Percentiles rank a stretch among this genome's conserved stretches.
Evolutionary conservation across 83 land plant species (phyloP).

Genomic region (Picea mariana): DNA sequence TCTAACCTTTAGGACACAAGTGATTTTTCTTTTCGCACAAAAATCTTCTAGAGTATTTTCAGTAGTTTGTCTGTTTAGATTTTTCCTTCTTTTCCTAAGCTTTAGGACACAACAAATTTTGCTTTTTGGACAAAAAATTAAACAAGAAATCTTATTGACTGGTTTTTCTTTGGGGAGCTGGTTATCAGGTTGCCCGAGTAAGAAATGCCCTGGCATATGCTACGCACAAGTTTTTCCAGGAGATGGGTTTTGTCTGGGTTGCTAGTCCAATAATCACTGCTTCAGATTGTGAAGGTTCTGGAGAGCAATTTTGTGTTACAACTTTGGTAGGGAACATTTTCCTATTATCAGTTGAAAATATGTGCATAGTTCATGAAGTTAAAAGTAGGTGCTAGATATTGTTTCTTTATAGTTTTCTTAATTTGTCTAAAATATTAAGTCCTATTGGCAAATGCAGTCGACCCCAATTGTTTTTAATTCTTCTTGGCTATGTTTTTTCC

Average conservation of each 20-base stretch:
- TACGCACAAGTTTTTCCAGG: conserved; percentile 95
- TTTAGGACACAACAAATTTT: background rate
- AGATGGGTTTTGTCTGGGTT: conserved; percentile 95
- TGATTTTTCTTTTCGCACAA: no score
- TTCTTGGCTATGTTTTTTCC: background rate
- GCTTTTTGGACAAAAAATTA: background rate
- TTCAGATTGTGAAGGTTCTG: conserved; percentile 99
- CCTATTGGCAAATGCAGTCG: no score
- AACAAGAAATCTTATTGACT: background rate
- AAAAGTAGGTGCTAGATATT: background rate
- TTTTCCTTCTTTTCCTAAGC: no score
- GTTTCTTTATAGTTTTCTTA: background rate
- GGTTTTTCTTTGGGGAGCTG: conserved; percentile 4
- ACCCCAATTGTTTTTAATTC: background rate
- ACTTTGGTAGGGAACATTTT: conserved; percentile 69
- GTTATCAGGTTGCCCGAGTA: conserved; percentile 85
- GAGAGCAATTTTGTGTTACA: conserved; percentile 97
- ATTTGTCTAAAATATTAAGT: no score
- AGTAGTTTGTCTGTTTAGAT: no score
- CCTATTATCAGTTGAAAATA: background rate
- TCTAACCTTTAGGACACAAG: no score
- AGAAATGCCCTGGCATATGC: conserved; percentile 94
- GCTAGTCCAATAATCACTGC: conserved; percentile 97
- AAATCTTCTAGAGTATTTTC: no score
- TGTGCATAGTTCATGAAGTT: background rate